Percentiles rank a stretch among this genome's conserved stretches.
Evolutionary conservation across 768 basidiomycete species (phyloP).

Genomic region (Auriscalpium orientale): DNA sequence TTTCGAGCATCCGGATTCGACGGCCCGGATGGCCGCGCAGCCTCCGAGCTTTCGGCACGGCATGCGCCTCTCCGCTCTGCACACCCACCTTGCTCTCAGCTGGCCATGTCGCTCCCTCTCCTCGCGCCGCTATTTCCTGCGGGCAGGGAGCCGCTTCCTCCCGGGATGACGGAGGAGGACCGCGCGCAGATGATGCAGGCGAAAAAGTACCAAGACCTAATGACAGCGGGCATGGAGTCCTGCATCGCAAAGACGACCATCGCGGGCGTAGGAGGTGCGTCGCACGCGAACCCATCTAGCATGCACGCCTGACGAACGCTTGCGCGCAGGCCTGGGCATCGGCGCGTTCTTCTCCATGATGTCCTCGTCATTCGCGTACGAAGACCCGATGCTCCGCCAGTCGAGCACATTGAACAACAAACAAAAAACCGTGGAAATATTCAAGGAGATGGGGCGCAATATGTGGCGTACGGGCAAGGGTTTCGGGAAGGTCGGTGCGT

Average conservation of each 20-base stretch:
- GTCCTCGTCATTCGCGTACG: conserved; percentile 92
- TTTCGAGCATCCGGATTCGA: too few relatives aligned
- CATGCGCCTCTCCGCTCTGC: too few relatives aligned
- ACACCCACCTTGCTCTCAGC: background rate
- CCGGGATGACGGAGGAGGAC: conserved; percentile 79
- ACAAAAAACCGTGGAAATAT: conserved; percentile 78
- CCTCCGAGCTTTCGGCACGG: too few relatives aligned
- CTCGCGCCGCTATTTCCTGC: conserved; percentile 72
- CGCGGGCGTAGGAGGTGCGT: conserved; percentile 77
- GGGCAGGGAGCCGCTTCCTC: conserved; percentile 84
- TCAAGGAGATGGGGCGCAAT: conserved; percentile 89
- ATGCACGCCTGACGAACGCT: background rate
- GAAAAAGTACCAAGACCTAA: conserved; percentile 72
- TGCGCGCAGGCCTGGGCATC: conserved; percentile 70
- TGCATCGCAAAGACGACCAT: conserved; percentile 79
- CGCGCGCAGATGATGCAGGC: conserved; percentile 54
- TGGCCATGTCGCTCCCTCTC: conserved; percentile 23
- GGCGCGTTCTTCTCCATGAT: conserved; percentile 96
- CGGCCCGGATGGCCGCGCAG: too few relatives aligned
- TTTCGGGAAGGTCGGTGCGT: conserved; percentile 88
- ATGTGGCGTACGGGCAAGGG: conserved; percentile 90
- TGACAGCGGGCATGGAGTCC: conserved; percentile 70
- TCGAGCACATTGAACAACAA: conserved; percentile 50
- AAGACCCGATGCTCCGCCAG: conserved; percentile 78
- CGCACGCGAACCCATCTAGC: background rate